Evolutionary conservation across 768 basidiomycete genomes (phyloP), one percentile per base, ranked within the genome.

Genomic region (Hygrocybe punicea): DNA sequence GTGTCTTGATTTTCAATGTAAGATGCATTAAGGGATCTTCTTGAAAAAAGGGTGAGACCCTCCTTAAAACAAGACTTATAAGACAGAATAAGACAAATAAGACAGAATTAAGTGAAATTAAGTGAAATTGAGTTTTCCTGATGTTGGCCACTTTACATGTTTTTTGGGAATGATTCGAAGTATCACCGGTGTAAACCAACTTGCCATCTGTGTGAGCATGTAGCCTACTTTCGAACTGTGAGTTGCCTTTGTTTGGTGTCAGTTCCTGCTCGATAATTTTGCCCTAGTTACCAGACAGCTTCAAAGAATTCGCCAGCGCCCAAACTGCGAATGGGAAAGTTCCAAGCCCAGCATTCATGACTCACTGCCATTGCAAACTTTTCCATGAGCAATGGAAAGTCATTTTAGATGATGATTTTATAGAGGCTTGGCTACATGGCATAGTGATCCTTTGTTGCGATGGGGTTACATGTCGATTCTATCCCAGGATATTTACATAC

Each of bases 321-420:
- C 51, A 36, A n/a, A 55, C 36, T 0, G 34, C 29, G 4, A 33
- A 35, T 1, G 23, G 37, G 16, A 56, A 54, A 19, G 56, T 24
- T 6, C 42, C 59, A 2, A 46, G 33, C 16, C 36, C 39, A 2
- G 39, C 36, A 0, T 48, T 60, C 29, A 25, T 60, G 16, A 49
- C 55, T 0, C 59, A 60, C 34, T 42, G 37, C 25, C 55, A 53
- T 6, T 52, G 47, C 1, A 63, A 72, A 40, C 14, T 68, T 0
- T 62, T 72, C 61, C 71, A 72, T 17, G 67, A 49, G 0, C 51
- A 64, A 0, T 66, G 67, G 63, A n/a, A 19, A 0, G 37, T 67
- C 11, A 16, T 72, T 0, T 48, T 73, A 0, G 59, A 71, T 5
- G 8, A 60, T 0, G 61, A 71, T 0, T 71, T 71, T 29, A 1